phyloP scores from a whole-genome alignment of 768 basidiomycete genomes.

The Leccinum aurantiacum region DNA sequence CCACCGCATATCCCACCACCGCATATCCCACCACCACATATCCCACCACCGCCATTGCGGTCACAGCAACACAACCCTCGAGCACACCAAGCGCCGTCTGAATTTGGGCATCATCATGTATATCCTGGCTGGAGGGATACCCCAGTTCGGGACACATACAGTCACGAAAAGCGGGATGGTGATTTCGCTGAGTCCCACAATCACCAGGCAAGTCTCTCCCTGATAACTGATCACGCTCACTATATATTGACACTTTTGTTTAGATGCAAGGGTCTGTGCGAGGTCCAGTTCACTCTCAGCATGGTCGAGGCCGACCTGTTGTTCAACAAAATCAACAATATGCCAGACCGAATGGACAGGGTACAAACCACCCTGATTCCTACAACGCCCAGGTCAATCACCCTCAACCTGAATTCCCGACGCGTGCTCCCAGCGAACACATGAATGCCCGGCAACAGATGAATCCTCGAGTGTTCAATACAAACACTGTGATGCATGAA shows the following conservation, averaged over 20 bases:
- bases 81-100: conserved; percentile 39
- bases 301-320: conserved; percentile 35
- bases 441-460: conserved; percentile 37
- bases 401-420: conserved; percentile 22
- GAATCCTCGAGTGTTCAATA: conserved; percentile 24
- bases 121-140: background rate
- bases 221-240: conserved; percentile 4
- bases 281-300: conserved; percentile 39
- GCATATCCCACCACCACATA: conserved; percentile 31
- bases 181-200: conserved; percentile 35
- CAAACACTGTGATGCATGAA: conserved; percentile 39
- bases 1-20: conserved; percentile 43
- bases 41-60: conserved; percentile 32
- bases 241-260: conserved; percentile 26
- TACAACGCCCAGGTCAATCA: conserved; percentile 36
- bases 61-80: conserved; percentile 41
- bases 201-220: conserved; percentile 45
- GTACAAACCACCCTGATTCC: conserved; percentile 37
- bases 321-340: conserved; percentile 46
- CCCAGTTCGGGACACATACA: conserved; percentile 38
- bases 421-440: conserved; percentile 40
- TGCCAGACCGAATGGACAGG: conserved; percentile 36
- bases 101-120: conserved; percentile 44
- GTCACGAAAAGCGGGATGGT: conserved; percentile 41
- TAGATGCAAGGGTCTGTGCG: conserved; percentile 48